Evolutionary conservation across 805 yeast species (phyloP).

Genomic region (Maudiozyma saulgeensis): DNA sequence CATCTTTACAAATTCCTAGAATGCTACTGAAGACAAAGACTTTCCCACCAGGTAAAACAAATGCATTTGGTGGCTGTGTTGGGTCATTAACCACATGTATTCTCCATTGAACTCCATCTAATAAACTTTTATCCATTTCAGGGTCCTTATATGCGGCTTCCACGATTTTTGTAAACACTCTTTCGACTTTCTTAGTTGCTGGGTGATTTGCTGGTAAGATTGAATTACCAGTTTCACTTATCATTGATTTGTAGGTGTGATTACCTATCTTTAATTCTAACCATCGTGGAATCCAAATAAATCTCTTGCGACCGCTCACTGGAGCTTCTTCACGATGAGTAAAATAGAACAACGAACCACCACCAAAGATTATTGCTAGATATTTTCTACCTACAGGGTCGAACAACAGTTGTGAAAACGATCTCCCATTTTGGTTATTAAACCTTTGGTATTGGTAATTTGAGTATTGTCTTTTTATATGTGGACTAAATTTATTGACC

Average conservation of each 20-base stretch:
- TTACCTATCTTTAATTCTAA: slow-evolving; percentile 57
- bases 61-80: slow-evolving; percentile 84
- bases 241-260: slow-evolving; percentile 49
- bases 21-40: slow-evolving; percentile 82
- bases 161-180: slow-evolving; percentile 56
- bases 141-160: slow-evolving; percentile 41
- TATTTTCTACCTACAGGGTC: slow-evolving; percentile 27
- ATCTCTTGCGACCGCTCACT: slow-evolving; percentile 59
- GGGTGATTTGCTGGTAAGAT: slow-evolving; percentile 61
- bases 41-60: slow-evolving; percentile 92
- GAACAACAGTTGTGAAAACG: slow-evolving; percentile 9
- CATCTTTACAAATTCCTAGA: slow-evolving; percentile 65
- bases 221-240: slow-evolving; percentile 41
- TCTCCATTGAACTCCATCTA: slow-evolving; percentile 48
- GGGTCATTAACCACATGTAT: slow-evolving; percentile 71
- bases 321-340: slow-evolving; percentile 73
- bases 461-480: background rate
- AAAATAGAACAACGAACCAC: slow-evolving; percentile 32
- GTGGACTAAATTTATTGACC: background rate
- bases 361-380: slow-evolving; percentile 28
- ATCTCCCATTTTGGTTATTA: slow-evolving; percentile 8
- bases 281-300: slow-evolving; percentile 62
- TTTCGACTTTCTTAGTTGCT: slow-evolving; percentile 42
- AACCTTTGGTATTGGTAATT: slow-evolving; percentile 10
- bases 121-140: slow-evolving; percentile 26